Percentiles rank a stretch among this genome's conserved stretches.
phyloP scores from a whole-genome alignment of 139 green algal genomes.

The Spirogloea muscicola region DNA sequence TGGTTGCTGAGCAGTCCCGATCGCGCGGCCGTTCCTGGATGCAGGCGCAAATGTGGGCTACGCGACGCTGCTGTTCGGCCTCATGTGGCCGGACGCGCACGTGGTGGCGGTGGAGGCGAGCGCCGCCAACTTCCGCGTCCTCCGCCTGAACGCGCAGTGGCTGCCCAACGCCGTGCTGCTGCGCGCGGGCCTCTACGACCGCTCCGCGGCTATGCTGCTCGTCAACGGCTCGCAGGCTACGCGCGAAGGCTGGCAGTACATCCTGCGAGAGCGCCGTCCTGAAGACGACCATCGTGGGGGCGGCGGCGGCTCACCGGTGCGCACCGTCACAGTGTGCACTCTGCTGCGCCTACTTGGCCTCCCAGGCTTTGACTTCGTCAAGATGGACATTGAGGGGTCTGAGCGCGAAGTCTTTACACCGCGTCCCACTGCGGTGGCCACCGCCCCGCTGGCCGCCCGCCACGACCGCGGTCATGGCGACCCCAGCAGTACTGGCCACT shows the following conservation, averaged over 20 bases:
- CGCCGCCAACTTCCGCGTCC: background rate
- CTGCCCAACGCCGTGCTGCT: background rate
- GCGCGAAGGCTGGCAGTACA: background rate
- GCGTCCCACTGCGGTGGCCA: too few relatives aligned
- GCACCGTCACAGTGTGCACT: background rate
- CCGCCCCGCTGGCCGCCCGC: too few relatives aligned
- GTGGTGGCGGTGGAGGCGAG: background rate
- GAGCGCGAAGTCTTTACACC: constrained; percentile 29
- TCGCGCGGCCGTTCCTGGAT: constrained; percentile 21
- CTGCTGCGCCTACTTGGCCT: constrained; percentile 18
- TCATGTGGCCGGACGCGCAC: background rate
- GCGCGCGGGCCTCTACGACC: background rate
- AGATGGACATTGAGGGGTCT: constrained; percentile 41
- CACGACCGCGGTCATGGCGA: too few relatives aligned
- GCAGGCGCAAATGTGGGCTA: constrained; percentile 36
- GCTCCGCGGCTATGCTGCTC: background rate
- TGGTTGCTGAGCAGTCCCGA: too few relatives aligned
- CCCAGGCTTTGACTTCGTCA: constrained; percentile 36
- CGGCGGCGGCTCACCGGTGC: background rate
- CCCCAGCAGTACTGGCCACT: too few relatives aligned
- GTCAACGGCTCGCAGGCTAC: background rate
- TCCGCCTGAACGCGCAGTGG: constrained; percentile 4
- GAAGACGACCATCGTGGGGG: background rate
- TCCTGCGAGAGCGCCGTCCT: background rate
- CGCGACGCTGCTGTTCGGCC: constrained; percentile 11